A percentile compares a stretch with the other conserved stretches of the same genome.
Evolutionary conservation across 495 filamentous ascomycete genomes (phyloP).

Genomic region (Penicillium psychrofluorescens): DNA sequence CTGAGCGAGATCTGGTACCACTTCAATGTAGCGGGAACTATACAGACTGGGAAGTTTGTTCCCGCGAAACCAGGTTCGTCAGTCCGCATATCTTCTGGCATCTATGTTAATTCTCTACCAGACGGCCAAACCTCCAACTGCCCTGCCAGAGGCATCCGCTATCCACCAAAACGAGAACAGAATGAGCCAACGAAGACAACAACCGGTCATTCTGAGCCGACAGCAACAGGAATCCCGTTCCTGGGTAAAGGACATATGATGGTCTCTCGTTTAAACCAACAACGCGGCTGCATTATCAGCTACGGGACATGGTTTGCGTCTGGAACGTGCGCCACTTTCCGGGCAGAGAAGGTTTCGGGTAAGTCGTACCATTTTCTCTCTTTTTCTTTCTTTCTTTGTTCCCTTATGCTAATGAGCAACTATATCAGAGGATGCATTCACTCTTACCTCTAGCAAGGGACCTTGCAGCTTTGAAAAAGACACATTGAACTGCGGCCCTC

Average conservation of each 20-base stretch:
- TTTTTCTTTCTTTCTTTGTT: neutral
- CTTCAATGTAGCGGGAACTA: conserved; percentile 69
- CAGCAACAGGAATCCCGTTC: conserved; percentile 39
- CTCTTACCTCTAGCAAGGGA: conserved; percentile 53
- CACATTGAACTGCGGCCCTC: conserved; percentile 43
- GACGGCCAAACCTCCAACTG: conserved; percentile 60
- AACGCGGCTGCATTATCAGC: conserved; percentile 64
- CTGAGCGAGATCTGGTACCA: conserved; percentile 83
- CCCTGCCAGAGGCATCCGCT: conserved; percentile 52
- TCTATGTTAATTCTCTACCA: conserved; percentile 3
- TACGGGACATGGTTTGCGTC: conserved; percentile 60
- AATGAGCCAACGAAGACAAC: conserved; percentile 32
- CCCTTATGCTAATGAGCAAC: too few species aligned
- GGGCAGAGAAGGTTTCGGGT: conserved; percentile 42
- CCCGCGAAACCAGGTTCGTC: conserved; percentile 49
- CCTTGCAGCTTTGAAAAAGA: conserved; percentile 43
- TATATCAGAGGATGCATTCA: conserved; percentile 44
- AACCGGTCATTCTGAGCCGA: conserved; percentile 25
- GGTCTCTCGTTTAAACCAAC: conserved; percentile 42
- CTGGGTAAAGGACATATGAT: conserved; percentile 53
- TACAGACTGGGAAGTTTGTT: conserved; percentile 71
- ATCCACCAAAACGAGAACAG: conserved; percentile 53
- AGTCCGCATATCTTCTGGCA: neutral
- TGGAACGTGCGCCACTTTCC: conserved; percentile 66
- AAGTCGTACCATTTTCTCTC: conserved; percentile 1